Conservation (phyloP, 768 basidiomycete genomes). For the Psilocybe tampanensis region DNA sequence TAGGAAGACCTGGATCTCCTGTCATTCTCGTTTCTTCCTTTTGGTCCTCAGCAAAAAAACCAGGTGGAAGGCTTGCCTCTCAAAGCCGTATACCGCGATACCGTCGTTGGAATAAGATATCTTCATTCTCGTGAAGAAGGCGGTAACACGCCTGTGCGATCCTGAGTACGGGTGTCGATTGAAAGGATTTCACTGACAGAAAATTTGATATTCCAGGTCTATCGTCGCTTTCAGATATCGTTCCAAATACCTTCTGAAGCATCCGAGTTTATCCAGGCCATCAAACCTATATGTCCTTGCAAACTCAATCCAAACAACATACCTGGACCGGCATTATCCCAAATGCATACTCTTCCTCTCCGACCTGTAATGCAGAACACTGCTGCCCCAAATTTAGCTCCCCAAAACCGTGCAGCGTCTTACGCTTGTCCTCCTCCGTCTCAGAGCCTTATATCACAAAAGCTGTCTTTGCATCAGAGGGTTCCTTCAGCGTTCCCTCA, state of each 20-base stretch:
- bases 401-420: slow-evolving; percentile 7
- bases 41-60: slow-evolving; percentile 31
- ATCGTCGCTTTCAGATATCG: slow-evolving; percentile 77
- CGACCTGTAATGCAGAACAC: not conserved
- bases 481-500: not conserved
- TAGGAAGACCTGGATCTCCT: slow-evolving; percentile 82
- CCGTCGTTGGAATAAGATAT: slow-evolving; percentile 76
- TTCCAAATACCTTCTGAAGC: slow-evolving; percentile 55
- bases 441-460: too few species aligned
- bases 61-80: slow-evolving; percentile 63
- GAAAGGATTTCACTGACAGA: not conserved
- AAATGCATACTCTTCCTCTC: slow-evolving; percentile 3
- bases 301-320: slow-evolving; percentile 47
- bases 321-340: slow-evolving; percentile 12
- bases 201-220: slow-evolving; percentile 47
- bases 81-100: slow-evolving; percentile 78
- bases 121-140: slow-evolving; percentile 46
- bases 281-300: slow-evolving; percentile 75
- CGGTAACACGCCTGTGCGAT: slow-evolving; percentile 9
- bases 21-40: slow-evolving; percentile 56
- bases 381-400: not conserved
- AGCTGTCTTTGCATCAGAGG: not conserved
- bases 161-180: not conserved
- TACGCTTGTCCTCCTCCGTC: slow-evolving; percentile 7
- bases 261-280: slow-evolving; percentile 58